Base-by-base conservation (phyloP, 1,284 basidiomycete genomes). In the Ustilago sp. region DNA sequence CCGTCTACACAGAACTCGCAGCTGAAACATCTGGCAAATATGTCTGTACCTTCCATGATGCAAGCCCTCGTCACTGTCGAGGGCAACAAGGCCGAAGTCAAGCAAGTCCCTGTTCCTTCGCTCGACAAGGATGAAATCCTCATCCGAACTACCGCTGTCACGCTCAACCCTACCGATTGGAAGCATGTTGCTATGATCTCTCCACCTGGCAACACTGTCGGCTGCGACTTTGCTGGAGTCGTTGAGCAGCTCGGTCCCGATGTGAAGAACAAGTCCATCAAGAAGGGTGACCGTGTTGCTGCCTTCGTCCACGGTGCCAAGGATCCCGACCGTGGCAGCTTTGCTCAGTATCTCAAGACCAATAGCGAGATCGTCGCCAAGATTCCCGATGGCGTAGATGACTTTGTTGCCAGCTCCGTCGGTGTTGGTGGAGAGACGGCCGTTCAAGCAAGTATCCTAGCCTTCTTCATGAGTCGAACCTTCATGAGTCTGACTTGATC, bases 161-260 rank as follows among this genome's bases (percentile, higher is more conserved):
- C 81, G 3, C 74, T 85, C 66, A 85, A 85, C 67, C 83, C 83
- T 7, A 84, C 83, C 13, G 83, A 85, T 59, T 82, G 80, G 82
- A 82, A 83, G 79, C 82, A 71, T 86, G 87, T 82, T 85, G 86
- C 86, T 84, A 62, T 80, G 52, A 66, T 83, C 28, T 62, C 77
- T 4, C 86, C 78, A 76, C 79, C 84, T 9, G 84, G 84, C 48
- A 86, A 87, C 8, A 84, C 89, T 8, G 83, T 90, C 11, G 91
- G 91, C 6, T 88, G 86, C 19, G 91, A 92, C 77, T 88, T 88
- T 53, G 88, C 89, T 35, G 91, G 91, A 12, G 86, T 88, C 4
- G 88, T 92, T 28, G 88, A 88, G 28, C 87, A 88, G 55, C 82
- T 91, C 41, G 91, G 73, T 1, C 63, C 71, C 31, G 41, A 68